Percentiles rank a stretch among this genome's conserved stretches.
phyloP scores from a whole-genome alignment of 2,329 filamentous ascomycete species.

The Hypomyces perniciosus region DNA sequence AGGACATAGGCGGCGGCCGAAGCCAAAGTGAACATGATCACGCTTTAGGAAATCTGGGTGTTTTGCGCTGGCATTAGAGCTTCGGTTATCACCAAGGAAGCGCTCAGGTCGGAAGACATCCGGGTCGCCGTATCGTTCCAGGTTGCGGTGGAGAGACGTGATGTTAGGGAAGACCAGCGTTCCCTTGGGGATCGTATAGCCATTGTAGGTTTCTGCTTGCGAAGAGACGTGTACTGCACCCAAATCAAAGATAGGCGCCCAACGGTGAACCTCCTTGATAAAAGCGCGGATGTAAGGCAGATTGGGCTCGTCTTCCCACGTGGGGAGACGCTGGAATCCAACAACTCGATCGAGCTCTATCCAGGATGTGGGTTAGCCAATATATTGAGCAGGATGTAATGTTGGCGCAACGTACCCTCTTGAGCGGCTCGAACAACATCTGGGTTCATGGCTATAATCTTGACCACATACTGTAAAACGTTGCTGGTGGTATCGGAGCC shows the following conservation, averaged over 20 bases:
- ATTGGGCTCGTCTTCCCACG: slow-evolving; percentile 34
- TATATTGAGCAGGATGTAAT: slow-evolving; percentile 16
- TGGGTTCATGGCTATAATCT: slow-evolving; percentile 7
- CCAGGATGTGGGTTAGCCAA: slow-evolving; percentile 17
- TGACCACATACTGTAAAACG: not conserved
- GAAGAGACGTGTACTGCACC: slow-evolving; percentile 1
- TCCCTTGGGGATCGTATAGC: slow-evolving; percentile 1
- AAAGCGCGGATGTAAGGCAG: slow-evolving; percentile 37
- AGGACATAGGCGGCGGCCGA: slow-evolving; percentile 51
- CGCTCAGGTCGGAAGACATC: slow-evolving; percentile 8
- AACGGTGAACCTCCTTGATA: slow-evolving; percentile 22
- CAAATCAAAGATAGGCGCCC: not conserved
- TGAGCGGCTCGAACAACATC: slow-evolving; percentile 4
- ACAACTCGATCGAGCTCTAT: slow-evolving; percentile 37
- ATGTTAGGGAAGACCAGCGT: not conserved
- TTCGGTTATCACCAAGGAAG: slow-evolving; percentile 22
- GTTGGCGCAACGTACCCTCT: slow-evolving; percentile 27
- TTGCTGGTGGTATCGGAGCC: not conserved
- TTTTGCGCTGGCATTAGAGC: slow-evolving; percentile 23
- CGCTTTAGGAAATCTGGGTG: slow-evolving; percentile 34
- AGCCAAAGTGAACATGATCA: slow-evolving; percentile 50
- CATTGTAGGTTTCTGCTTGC: not conserved
- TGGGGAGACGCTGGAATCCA: slow-evolving; percentile 36
- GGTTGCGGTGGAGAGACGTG: not conserved
- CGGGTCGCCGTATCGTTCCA: slow-evolving; percentile 1